Base-by-base conservation (phyloP, 352 stramenopile genomes). In the Globisporangium megalacanthum region DNA sequence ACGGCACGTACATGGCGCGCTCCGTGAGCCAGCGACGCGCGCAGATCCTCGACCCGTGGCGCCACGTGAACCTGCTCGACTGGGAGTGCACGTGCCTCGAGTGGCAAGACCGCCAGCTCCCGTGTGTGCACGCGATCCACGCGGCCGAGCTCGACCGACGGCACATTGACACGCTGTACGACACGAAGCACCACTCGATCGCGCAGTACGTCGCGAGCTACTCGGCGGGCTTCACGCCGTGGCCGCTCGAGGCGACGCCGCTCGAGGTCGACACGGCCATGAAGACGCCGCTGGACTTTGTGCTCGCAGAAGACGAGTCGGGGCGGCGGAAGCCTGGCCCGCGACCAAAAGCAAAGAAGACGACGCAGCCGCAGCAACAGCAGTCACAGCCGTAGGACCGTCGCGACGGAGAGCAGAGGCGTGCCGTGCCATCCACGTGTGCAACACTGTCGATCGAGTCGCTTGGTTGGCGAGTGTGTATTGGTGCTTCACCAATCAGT, bases 71-170 rank as follows among this genome's bases (percentile, higher is more conserved):
- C 58, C 66, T 92, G 13, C 54, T 79, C 1, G 73, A 86, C 48
- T 88, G 77, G 75, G 77, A 92, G 52, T 92, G 82, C 62, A 88
- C 79, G 29, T 92, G 82, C 51, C 72, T 85, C n/a, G 79, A 86
- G 51, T 92, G 82, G 82, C 82, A 92, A 51, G 82, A 92, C 52
- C 75, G 81, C 17, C 69, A 79, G 39, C 89, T 92, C 48, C 82
- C 82, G 35, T 92, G 82, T 36, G 72, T 89, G 56, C 82, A 92
- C 56, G 79, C 71, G 4, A 88, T 92, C 50, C 79, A 92, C 55
- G 77, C 82, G 2, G 71, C 79, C 3, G 82, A 89, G 61, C 61
- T 92, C 36, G 81, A 88, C 50, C 77, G 80, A 29, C 82, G 70
- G 17, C 79, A 79, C 52, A 85, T 92, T 22, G 79, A 92, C 51